phyloP scores from a whole-genome alignment of 345 rosid species.

The rapeseed (Brassica napus) region Da-Ae NC_063443.1:18342501-18343000 shows the following conservation, averaged over 20 bases:
- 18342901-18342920: too few relatives aligned
- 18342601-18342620: constrained; percentile 16
- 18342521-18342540: constrained; percentile 33
- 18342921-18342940: too few relatives aligned
- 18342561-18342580: constrained; percentile 32
- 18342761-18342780: constrained; percentile 61
- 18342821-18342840: constrained; percentile 37
- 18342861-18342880: too few relatives aligned
- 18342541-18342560: not conserved
- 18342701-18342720: constrained; percentile 35
- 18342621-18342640: constrained; percentile 13
- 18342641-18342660: constrained; percentile 37
- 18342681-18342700: constrained; percentile 39
- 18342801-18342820: constrained; percentile 52
- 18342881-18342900: too few relatives aligned
- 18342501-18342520: constrained; percentile 30
- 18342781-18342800: constrained; percentile 31
- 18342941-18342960: too few relatives aligned
- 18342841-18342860: constrained; percentile 21
- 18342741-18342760: constrained; percentile 47
- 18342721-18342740: constrained; percentile 54
- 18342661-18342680: constrained; percentile 24
- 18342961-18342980: too few relatives aligned
- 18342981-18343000: too few relatives aligned
- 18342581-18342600: constrained; percentile 11